Base-by-base conservation (phyloP, 768 basidiomycete species). In the Naganishia vaughanmartiniae region DNA sequence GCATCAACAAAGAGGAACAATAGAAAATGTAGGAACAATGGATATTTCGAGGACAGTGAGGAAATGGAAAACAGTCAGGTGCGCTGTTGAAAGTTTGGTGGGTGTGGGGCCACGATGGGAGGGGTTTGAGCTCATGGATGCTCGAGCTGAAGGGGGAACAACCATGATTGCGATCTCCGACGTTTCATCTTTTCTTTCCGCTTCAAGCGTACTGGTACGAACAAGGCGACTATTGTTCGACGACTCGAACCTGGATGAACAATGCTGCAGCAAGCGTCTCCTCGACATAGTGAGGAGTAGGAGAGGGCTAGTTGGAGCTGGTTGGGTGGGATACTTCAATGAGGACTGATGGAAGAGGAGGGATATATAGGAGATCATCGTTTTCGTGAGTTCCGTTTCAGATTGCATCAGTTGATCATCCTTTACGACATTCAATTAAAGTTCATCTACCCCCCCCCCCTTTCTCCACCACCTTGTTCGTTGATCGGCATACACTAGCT, bases 171-270 rank as follows among this genome's bases (percentile, higher is more conserved):
- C 60, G 46, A 36, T n/a, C 42, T 39, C 30, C 28, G 39, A 42
- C 60, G 60, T 63, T 63, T 63, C 60, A 63, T 63, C 60, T 63
- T 45, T 63, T 14, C 26, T 36, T 34, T 42, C 60, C 34, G 9
- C 24, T 45, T 12, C 30, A 1, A 15, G 17, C 0, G 28, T 21
- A 46, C 42, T 15, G 9, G 10, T 11, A 42, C 36, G 42, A 42
- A 42, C 42, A 58, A 26, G 15, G 26, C n/a, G 5, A 21, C 14
- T 28, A 46, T 63, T 63, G 60, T 63, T 63, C 57, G 36, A 19
- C 57, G 36, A 19, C 57, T 36, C 4, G n/a, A 7, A 51, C 19
- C n/a, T 6, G 48, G 48, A 51, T 9, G 34, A 36, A 39, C 57
- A 58, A 58, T 24, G 57, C 57, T 24, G 57, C 57, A 58, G 5